Evolutionary conservation across 1,284 basidiomycete genomes (phyloP).

Genomic region (Cryptococcus maquisensis): DNA sequence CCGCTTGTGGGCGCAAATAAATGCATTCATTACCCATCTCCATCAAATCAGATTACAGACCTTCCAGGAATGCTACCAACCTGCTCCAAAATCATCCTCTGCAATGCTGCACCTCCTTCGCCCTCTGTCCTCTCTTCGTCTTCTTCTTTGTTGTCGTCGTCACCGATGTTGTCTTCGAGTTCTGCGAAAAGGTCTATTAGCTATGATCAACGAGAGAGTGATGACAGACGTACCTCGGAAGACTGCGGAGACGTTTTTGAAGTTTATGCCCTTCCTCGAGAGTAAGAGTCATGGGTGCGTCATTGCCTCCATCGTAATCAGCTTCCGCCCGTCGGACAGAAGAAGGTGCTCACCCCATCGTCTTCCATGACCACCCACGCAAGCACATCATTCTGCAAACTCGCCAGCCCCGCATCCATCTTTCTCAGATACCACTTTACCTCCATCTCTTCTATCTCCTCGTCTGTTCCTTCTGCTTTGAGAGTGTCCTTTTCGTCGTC

Average conservation of each 20-base stretch:
- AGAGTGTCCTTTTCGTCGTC: conserved; percentile 58
- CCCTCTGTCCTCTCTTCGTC: conserved; percentile 7
- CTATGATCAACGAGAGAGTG: not conserved
- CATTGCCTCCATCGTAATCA: conserved; percentile 51
- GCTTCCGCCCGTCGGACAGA: too few relatives aligned
- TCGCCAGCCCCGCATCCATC: conserved; percentile 80
- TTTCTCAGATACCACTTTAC: conserved; percentile 76
- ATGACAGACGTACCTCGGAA: conserved; percentile 31
- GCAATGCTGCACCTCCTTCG: conserved; percentile 15
- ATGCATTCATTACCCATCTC: too few relatives aligned
- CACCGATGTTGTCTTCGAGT: conserved; percentile 29
- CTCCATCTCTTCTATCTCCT: conserved; percentile 63
- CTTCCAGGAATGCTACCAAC: conserved; percentile 29
- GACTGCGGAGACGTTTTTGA: conserved; percentile 31
- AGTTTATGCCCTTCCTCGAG: conserved; percentile 56
- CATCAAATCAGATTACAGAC: conserved; percentile 5
- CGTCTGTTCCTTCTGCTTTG: conserved; percentile 58
- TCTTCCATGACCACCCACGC: conserved; percentile 98
- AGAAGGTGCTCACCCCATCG: conserved; percentile 68
- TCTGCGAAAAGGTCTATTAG: conserved; percentile 20
- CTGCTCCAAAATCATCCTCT: conserved; percentile 29
- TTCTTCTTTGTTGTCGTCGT: conserved; percentile 23
- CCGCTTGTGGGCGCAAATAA: too few relatives aligned
- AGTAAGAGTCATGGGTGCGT: conserved; percentile 71
- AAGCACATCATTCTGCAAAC: conserved; percentile 79